Percentiles rank a stretch among this genome's conserved stretches.
Evolutionary conservation across 116 monocot genomes (phyloP).

Genomic region (Iris pallida): DNA sequence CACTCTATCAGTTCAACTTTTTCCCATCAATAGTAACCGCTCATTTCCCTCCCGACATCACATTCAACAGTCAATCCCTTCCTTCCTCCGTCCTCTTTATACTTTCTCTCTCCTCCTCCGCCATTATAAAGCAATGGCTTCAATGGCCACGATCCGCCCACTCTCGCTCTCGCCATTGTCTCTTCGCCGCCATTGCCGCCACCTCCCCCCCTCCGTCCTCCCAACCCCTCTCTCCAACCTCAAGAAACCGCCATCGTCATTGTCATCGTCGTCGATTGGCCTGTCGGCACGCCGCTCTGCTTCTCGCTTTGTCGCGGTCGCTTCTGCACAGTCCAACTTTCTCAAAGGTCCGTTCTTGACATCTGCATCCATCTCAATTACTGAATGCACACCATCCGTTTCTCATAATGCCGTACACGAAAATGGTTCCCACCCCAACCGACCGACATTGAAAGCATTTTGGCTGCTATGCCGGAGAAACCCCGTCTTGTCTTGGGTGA

Average conservation of each 20-base stretch:
- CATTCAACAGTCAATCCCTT: not conserved
- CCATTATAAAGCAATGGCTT: not conserved
- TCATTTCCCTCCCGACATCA: not conserved
- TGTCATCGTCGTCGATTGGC: not conserved
- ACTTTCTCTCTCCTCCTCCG: constrained; percentile 2
- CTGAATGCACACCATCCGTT: not conserved
- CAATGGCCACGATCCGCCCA: not conserved
- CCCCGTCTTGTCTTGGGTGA: not conserved
- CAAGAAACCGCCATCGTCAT: not conserved
- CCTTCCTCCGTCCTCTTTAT: not conserved
- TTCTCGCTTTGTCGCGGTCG: constrained; percentile 11
- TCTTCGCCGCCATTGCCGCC: not conserved
- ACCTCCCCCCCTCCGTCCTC: not conserved
- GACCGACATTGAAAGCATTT: not conserved
- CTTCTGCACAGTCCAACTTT: constrained; percentile 39
- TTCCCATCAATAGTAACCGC: no score
- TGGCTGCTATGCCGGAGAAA: not conserved
- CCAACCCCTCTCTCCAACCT: not conserved
- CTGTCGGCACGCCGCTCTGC: not conserved
- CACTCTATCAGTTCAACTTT: no score
- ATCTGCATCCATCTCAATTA: not conserved
- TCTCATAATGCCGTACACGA: constrained; percentile 6
- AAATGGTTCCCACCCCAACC: not conserved
- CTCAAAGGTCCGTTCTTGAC: constrained; percentile 33
- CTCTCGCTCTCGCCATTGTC: not conserved